Evolutionary conservation across 139 green algal genomes (phyloP).

Genomic region (Chlamydomonas sphaeroides): DNA sequence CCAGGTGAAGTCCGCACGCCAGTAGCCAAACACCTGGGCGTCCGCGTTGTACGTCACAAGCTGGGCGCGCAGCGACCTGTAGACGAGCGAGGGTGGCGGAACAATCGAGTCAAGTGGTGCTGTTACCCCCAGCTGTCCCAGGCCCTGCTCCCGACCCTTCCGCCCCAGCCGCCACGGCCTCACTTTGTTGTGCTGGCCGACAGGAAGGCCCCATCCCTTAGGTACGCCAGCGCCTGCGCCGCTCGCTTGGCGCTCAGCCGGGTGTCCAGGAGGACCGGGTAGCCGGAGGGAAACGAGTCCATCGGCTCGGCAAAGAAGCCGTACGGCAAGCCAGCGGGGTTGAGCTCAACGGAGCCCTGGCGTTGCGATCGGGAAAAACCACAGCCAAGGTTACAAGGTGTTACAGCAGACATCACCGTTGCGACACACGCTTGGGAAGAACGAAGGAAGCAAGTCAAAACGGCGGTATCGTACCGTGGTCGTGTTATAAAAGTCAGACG

Average conservation of each 20-base stretch:
- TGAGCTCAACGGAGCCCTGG: too few species aligned
- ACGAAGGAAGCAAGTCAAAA: too few species aligned
- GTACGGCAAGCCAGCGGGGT: background rate
- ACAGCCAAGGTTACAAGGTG: too few species aligned
- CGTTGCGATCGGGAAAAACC: too few species aligned
- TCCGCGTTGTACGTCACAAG: slow-evolving; percentile 44
- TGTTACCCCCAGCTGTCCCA: too few species aligned
- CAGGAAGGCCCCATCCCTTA: slow-evolving; percentile 46
- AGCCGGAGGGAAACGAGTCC: slow-evolving; percentile 20
- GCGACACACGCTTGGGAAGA: too few species aligned
- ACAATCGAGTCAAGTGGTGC: too few species aligned
- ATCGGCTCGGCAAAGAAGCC: slow-evolving; percentile 39
- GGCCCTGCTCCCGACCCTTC: too few species aligned
- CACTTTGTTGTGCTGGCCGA: slow-evolving; percentile 1
- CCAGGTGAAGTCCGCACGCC: slow-evolving; percentile 27
- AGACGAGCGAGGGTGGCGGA: too few species aligned
- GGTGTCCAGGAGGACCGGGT: slow-evolving; percentile 45
- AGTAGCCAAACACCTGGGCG: slow-evolving; percentile 36
- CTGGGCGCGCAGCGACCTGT: slow-evolving; percentile 8
- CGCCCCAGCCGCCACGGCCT: background rate
- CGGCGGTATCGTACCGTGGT: too few species aligned
- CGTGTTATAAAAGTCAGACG: background rate
- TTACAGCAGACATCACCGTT: too few species aligned
- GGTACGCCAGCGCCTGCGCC: slow-evolving; percentile 30
- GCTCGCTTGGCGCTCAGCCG: slow-evolving; percentile 14